phyloP scores from a whole-genome alignment of 805 yeast species.

The Hanseniaspora occidentalis region DNA sequence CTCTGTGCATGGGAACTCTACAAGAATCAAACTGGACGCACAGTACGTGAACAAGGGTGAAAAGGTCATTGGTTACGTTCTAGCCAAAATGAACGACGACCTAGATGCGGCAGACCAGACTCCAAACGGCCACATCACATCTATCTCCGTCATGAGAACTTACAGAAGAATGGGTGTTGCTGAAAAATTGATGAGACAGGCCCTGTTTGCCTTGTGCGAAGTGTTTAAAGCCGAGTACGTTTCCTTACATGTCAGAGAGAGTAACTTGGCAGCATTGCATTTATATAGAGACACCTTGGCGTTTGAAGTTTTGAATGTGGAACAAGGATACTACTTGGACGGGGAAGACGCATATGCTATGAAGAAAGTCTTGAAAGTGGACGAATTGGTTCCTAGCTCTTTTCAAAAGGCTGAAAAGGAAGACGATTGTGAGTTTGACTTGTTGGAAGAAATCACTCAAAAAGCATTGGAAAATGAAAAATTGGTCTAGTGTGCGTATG shows the following conservation, averaged over 20 bases:
- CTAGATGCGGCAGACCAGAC: slow-evolving; percentile 44
- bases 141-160: slow-evolving; percentile 88
- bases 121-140: slow-evolving; percentile 88
- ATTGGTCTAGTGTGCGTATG: not conserved
- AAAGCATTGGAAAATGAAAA: not conserved
- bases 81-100: slow-evolving; percentile 95
- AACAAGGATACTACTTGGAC: slow-evolving; percentile 86
- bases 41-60: slow-evolving; percentile 58
- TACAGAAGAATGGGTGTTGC: slow-evolving; percentile 94
- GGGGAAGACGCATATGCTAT: slow-evolving; percentile 97
- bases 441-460: slow-evolving; percentile 11
- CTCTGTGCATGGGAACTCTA: not conserved
- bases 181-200: slow-evolving; percentile 78
- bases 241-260: slow-evolving; percentile 83
- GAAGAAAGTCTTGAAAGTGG: slow-evolving; percentile 55
- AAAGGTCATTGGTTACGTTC: slow-evolving; percentile 87
- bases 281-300: slow-evolving; percentile 74
- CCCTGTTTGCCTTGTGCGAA: slow-evolving; percentile 69
- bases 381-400: slow-evolving; percentile 47
- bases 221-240: slow-evolving; percentile 73
- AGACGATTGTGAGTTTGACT: slow-evolving; percentile 45
- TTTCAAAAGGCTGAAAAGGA: slow-evolving; percentile 33
- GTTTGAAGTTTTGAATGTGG: slow-evolving; percentile 74
- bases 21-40: slow-evolving; percentile 40
- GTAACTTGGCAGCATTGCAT: slow-evolving; percentile 89